These are phyloP conservation scores for Nasturtium officinale DNA, from an alignment of 345 rosid genomes.

Conservation along the genomic window DNA sequence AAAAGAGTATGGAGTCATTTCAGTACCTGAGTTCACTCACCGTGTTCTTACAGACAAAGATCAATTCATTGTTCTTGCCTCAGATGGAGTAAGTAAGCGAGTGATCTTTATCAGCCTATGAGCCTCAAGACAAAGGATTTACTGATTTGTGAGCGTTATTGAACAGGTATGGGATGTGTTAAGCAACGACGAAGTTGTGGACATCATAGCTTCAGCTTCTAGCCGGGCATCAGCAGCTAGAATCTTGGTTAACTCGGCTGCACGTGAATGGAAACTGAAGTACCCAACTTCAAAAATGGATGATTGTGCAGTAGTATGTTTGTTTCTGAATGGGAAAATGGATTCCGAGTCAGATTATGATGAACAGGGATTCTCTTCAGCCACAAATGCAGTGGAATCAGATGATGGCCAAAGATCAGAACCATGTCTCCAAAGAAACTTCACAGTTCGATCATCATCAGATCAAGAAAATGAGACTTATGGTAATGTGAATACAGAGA, in stretches of 20 bases:
- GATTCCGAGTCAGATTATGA: slow-evolving; percentile 76
- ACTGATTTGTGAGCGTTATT: slow-evolving; percentile 17
- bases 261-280: slow-evolving; percentile 92
- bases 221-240: slow-evolving; percentile 89
- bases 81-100: slow-evolving; percentile 76
- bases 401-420: slow-evolving; percentile 88
- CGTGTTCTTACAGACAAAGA: slow-evolving; percentile 80
- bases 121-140: background rate
- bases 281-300: slow-evolving; percentile 99
- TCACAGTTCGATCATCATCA: slow-evolving; percentile 73
- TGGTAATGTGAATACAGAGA: slow-evolving; percentile 33
- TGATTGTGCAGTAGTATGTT: slow-evolving; percentile 96
- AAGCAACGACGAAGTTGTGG: slow-evolving; percentile 97
- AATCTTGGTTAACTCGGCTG: slow-evolving; percentile 81
- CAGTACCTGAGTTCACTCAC: slow-evolving; percentile 90
- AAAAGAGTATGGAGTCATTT: slow-evolving; percentile 98
- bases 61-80: slow-evolving; percentile 96
- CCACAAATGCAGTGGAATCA: slow-evolving; percentile 75
- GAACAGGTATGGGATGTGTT: slow-evolving; percentile 97
- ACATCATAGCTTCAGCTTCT: slow-evolving; percentile 78
- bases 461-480: slow-evolving; percentile 60
- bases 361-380: slow-evolving; percentile 87
- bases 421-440: slow-evolving; percentile 82
- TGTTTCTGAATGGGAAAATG: slow-evolving; percentile 94
- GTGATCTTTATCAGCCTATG: background rate